These are phyloP conservation scores for Posidonia oceanica DNA, from an alignment of 116 monocot species.

Conservation along the genomic window DNA sequence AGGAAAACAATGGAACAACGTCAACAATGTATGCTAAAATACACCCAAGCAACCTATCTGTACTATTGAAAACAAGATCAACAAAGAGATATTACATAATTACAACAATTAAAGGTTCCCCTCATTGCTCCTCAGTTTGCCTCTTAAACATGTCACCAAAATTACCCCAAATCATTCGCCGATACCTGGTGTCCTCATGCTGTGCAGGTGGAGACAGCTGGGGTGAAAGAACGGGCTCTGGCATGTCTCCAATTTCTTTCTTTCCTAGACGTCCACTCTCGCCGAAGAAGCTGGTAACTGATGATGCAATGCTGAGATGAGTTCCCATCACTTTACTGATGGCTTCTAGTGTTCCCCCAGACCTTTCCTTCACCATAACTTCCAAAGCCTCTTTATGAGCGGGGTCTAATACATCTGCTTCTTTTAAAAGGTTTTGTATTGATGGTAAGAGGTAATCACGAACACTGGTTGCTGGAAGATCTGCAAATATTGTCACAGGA, in stretches of 20 bases:
- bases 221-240: conserved; percentile 8
- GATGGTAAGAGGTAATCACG: conserved; percentile 67
- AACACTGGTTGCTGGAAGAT: conserved; percentile 62
- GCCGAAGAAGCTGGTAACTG: conserved; percentile 83
- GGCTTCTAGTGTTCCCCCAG: conserved; percentile 68
- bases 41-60: background rate
- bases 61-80: background rate
- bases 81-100: background rate
- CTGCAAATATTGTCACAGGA: conserved; percentile 5
- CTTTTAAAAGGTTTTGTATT: conserved; percentile 86
- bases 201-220: conserved; percentile 12
- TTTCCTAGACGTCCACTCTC: conserved; percentile 49
- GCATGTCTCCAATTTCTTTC: conserved; percentile 32
- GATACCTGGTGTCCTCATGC: conserved; percentile 63
- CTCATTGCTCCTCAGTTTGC: conserved; percentile 51
- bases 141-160: conserved; percentile 74
- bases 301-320: conserved; percentile 86
- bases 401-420: conserved; percentile 77
- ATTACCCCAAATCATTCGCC: conserved; percentile 67
- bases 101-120: background rate
- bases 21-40: background rate
- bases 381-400: conserved; percentile 97
- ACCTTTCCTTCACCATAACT: conserved; percentile 84
- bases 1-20: too few species aligned
- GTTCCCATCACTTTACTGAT: conserved; percentile 87